Conservation (phyloP, 176 grass and related monocot species). For the Pharus latifolius region DNA sequence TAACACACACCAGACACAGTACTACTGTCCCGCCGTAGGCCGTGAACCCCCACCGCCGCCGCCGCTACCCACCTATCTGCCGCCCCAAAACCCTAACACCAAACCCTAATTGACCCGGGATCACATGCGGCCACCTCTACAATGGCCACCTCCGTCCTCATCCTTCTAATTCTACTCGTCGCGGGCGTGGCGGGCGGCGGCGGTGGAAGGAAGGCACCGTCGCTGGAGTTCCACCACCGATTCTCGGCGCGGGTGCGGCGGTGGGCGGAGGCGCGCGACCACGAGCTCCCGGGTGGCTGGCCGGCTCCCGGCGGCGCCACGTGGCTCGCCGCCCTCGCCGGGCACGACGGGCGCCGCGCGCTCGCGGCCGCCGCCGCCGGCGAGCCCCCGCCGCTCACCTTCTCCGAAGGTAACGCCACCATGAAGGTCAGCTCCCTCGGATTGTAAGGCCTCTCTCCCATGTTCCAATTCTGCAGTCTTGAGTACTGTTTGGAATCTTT, state of each 20-base stretch:
- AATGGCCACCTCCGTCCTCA: constrained; percentile 7
- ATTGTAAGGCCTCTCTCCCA: constrained; percentile 42
- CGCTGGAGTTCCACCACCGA: constrained; percentile 52
- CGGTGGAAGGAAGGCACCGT: not conserved
- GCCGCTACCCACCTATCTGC: not conserved
- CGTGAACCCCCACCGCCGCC: not conserved
- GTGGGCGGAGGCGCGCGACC: constrained; percentile 30
- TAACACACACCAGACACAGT: too few relatives aligned
- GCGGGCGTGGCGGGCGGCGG: not conserved
- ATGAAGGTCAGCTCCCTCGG: constrained; percentile 53
- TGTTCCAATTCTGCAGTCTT: not conserved
- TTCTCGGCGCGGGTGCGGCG: constrained; percentile 43
- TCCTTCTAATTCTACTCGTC: constrained; percentile 5
- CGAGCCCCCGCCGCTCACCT: constrained; percentile 26
- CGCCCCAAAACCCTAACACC: not conserved
- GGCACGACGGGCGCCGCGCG: constrained; percentile 42
- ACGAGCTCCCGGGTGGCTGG: constrained; percentile 27
- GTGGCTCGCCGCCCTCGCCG: constrained; percentile 45
- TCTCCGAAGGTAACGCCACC: constrained; percentile 66
- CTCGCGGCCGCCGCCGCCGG: not conserved
- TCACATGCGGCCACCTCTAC: constrained; percentile 1
- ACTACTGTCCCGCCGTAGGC: not conserved
- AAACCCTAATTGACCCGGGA: not conserved
- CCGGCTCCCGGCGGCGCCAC: constrained; percentile 19
- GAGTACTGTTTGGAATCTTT: not conserved